Evolutionary conservation across 2,329 filamentous ascomycete genomes (phyloP).

Genomic region (Talaromyces sp.): DNA sequence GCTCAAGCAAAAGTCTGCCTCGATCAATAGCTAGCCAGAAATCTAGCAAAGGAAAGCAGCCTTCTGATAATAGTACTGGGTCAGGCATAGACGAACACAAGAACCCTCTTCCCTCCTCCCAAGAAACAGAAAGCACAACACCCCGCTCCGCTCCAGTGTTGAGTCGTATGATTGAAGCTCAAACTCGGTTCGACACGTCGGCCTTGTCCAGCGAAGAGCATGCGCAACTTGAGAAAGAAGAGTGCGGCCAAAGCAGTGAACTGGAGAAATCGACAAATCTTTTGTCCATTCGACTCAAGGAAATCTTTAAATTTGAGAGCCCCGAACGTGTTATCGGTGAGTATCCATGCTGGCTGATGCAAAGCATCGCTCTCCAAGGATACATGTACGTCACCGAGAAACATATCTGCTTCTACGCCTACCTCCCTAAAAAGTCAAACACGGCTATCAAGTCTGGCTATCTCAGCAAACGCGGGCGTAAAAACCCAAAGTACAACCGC

Average conservation of each 20-base stretch:
- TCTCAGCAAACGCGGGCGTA: conserved; percentile 79
- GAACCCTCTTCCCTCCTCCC: conserved; percentile 15
- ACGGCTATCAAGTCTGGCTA: conserved; percentile 80
- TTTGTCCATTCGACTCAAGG: conserved; percentile 66
- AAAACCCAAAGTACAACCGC: conserved; percentile 79
- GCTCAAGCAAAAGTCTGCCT: conserved; percentile 56
- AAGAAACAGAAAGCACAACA: conserved; percentile 28
- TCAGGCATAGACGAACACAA: conserved; percentile 12
- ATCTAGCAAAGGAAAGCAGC: conserved; percentile 18
- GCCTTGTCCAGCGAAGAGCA: conserved; percentile 45
- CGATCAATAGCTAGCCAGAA: conserved; percentile 55
- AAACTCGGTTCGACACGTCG: conserved; percentile 50
- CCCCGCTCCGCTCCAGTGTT: conserved; percentile 63
- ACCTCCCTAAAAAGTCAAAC: conserved; percentile 85
- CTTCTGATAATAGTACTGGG: conserved; percentile 15
- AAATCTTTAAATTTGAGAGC: conserved; percentile 78
- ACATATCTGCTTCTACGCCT: conserved; percentile 96
- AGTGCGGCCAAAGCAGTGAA: conserved; percentile 35
- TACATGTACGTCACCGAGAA: conserved; percentile 92
- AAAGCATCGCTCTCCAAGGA: conserved; percentile 86
- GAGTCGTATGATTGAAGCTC: conserved; percentile 70
- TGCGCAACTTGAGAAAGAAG: conserved; percentile 5
- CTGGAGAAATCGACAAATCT: conserved; percentile 45
- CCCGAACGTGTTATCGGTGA: conserved; percentile 83
- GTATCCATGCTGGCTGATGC: conserved; percentile 88